Base-by-base conservation (phyloP, 306 rosid species). In the Cucurbita moschata region DNA sequence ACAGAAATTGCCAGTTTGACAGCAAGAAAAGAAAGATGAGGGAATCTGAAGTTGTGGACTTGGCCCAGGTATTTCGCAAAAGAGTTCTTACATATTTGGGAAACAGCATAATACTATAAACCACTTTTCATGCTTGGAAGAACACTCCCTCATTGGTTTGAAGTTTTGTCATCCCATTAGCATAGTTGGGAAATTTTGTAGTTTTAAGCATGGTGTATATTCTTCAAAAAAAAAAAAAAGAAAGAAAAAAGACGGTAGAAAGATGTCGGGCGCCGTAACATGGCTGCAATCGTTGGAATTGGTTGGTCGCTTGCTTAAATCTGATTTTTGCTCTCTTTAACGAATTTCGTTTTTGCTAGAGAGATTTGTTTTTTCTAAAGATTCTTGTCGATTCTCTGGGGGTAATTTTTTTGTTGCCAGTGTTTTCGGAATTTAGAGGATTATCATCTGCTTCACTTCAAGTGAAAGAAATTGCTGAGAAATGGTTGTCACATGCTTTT, bases 81-180 rank as follows among this genome's bases (percentile, higher is more conserved):
- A 81, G 97, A 83, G 85, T 90, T 52, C 85, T 80, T 74, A 13
- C 87, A 16, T 90, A 90, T 50, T 71, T 87, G 73, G 94, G 92
- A 70, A 84, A 88, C 61, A 80, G 65, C 82, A 23, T 71, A 5
- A 39, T 38, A 16, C 79, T 73, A 81, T 75, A 19, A 58, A 15
- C 52, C 40, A 15, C 44, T 56, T 62, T 69, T 50, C 42, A 30
- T 30, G 35, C 35, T 30, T 30, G 35, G 35, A 30, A 30, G 3
- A 30, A 63, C 7, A 40, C 8, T 40, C 10, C 5, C 54, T 14
- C 6, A 14, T 35, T 14, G 43, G 44, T 14, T 61, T 37, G 67
- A 62, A 62, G 39, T 38, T 62, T 63, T 63, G 69, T 39, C 47
- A 15, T 37, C 68, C 39, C 72, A 66, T 6, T 66, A 54, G 47